phyloP scores from a whole-genome alignment of 495 filamentous ascomycete genomes.

The Aspergillus indologenus region DNA sequence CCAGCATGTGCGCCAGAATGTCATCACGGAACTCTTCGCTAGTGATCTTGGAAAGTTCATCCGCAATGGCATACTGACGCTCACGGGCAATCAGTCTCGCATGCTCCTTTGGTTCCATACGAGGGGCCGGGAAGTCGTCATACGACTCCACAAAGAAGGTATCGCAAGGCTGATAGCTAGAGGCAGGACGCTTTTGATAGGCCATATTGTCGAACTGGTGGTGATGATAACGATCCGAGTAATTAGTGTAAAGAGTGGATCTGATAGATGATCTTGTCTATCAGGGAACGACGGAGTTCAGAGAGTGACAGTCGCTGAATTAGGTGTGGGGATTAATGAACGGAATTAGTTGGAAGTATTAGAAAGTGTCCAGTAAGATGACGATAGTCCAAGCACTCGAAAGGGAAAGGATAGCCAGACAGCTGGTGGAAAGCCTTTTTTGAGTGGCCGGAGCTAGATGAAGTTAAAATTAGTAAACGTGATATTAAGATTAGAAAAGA shows the following conservation, averaged over 20 bases:
- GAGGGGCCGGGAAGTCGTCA: constrained; percentile 51
- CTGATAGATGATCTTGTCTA: constrained; percentile 33
- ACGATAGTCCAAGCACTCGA: constrained; percentile 38
- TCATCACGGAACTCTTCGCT: constrained; percentile 90
- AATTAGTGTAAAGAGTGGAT: constrained; percentile 29
- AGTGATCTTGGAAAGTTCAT: constrained; percentile 77
- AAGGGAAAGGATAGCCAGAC: constrained; percentile 36
- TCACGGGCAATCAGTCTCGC: constrained; percentile 69
- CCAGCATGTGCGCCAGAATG: constrained; percentile 85
- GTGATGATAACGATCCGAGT: constrained; percentile 22
- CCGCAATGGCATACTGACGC: constrained; percentile 77
- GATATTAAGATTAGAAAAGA: constrained; percentile 26
- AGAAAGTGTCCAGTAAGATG: constrained; percentile 44
- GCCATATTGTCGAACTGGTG: constrained; percentile 65
- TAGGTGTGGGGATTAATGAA: constrained; percentile 49
- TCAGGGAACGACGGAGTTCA: constrained; percentile 49
- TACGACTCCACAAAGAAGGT: constrained; percentile 87
- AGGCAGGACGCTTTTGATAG: constrained; percentile 51
- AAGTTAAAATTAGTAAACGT: constrained; percentile 44
- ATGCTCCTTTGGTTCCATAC: constrained; percentile 57
- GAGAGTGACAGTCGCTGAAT: constrained; percentile 55
- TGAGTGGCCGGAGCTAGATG: constrained; percentile 39
- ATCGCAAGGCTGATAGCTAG: constrained; percentile 60
- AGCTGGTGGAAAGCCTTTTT: constrained; percentile 38
- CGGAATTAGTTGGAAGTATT: constrained; percentile 55